Evolutionary conservation across 2,329 filamentous ascomycete species (phyloP), one percentile per base, ranked within the genome.

Genomic region (Teratosphaeria nubilosa): DNA sequence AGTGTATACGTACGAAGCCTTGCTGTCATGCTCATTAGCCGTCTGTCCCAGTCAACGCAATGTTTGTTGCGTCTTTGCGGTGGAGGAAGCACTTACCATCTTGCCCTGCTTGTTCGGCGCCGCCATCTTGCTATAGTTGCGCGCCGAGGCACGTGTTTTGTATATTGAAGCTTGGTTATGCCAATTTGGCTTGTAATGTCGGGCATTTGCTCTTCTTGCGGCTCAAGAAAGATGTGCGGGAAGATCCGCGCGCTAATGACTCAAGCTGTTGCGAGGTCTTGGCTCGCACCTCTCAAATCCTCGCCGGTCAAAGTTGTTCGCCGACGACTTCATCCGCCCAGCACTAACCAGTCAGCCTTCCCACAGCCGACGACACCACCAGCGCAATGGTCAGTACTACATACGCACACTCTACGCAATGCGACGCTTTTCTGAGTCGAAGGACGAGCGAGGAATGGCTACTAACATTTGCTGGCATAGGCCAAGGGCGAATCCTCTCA

Each of bases 101-200:
- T 99, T 97, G 78, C 94, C 94, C 78, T 96, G 91, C 78, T 96
- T 95, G 83, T 69, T 67, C 48, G 72, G 68, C 55, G 75, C 72
- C 59, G 74, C 73, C 77, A 79, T 80, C 65, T 48, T 72, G 65
- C 58, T 60, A 53, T 58, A 56, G 53, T 65, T 66, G 75, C 76
- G 68, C 62, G 65, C 65, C 64, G 54, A 69, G 72, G 69, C 74
- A 75, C 75, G 72, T 2, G 5, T 16, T 20, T 55, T 11, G 5
- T 53, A 30, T 13, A 20, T 10, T 22, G 41, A 22, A 48, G 41
- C 41, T 48, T 48, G n/a, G 16, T 16, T 20, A 20, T 54, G 9
- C 22, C 31, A 51, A 56, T 20, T 55, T 57, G 51, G 14, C 55
- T 24, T 30, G 10, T 25, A 13, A 3, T 11, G 13, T 30, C 11